phyloP scores from a whole-genome alignment of 1,284 basidiomycete species.

The Abortiporus biennis region DNA sequence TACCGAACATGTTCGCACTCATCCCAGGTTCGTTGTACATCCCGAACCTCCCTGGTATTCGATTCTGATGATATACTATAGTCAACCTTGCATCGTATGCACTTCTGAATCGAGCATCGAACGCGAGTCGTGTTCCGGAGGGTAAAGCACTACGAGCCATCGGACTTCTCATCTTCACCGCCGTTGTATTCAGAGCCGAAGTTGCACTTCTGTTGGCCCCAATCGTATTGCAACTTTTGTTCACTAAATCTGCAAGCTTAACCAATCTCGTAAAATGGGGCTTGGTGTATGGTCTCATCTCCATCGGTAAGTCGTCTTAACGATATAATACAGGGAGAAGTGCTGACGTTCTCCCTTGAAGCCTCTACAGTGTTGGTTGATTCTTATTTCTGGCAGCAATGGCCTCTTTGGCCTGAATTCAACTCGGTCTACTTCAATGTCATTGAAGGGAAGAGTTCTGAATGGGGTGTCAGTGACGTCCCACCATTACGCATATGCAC shows the following conservation, averaged over 20 bases:
- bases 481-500: constrained; percentile 1
- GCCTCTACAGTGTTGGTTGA: constrained; percentile 68
- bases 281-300: constrained; percentile 43
- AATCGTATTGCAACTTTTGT: constrained; percentile 52
- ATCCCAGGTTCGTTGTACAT: constrained; percentile 53
- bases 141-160: constrained; percentile 33
- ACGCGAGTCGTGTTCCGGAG: constrained; percentile 32
- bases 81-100: constrained; percentile 62
- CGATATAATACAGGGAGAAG: no score
- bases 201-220: constrained; percentile 64
- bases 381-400: constrained; percentile 79
- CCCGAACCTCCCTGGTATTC: not conserved
- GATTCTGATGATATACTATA: constrained; percentile 25
- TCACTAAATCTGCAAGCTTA: constrained; percentile 38
- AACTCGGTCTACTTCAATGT: constrained; percentile 84
- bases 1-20: constrained; percentile 93
- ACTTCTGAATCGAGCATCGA: constrained; percentile 43
- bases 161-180: constrained; percentile 55
- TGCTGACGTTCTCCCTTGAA: no score
- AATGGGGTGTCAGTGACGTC: constrained; percentile 80
- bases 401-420: constrained; percentile 85
- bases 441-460: constrained; percentile 75
- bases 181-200: constrained; percentile 81
- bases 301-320: constrained; percentile 45
- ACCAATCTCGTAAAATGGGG: constrained; percentile 46